Percentiles rank a stretch among this genome's conserved stretches.
These are phyloP conservation scores for Helicostylum pulchrum DNA, from an alignment of 192 early-diverging fungal species.

Conservation along the genomic window DNA sequence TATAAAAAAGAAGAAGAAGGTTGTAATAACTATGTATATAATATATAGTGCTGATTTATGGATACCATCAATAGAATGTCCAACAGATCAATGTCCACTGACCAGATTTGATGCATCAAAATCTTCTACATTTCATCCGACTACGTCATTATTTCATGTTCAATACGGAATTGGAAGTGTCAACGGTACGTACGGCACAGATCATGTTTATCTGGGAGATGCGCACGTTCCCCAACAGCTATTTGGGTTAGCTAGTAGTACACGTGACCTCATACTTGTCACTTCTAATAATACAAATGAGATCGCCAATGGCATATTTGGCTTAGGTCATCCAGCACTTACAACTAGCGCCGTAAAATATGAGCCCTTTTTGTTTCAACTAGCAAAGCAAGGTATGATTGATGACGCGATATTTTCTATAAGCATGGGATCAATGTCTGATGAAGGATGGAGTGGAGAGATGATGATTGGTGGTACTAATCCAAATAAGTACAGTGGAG, in stretches of 20 bases:
- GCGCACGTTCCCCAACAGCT: slow-evolving; percentile 6
- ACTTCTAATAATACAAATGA: neutral
- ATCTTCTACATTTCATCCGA: slow-evolving; percentile 18
- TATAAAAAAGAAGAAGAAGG: slow-evolving; percentile 12
- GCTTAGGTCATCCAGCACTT: slow-evolving; percentile 19
- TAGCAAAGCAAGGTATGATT: slow-evolving; percentile 13
- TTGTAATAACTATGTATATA: too few species aligned
- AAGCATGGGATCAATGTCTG: slow-evolving; percentile 1
- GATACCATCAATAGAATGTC: slow-evolving; percentile 24
- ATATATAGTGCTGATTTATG: slow-evolving; percentile 29
- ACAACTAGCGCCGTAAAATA: slow-evolving; percentile 1
- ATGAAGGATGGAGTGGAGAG: slow-evolving; percentile 31
- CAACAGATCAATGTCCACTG: slow-evolving; percentile 5
- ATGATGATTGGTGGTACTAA: slow-evolving; percentile 45
- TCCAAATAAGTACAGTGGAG: slow-evolving; percentile 35
- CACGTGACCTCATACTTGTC: slow-evolving; percentile 15
- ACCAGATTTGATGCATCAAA: slow-evolving; percentile 23
- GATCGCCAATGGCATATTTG: slow-evolving; percentile 26
- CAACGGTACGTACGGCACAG: slow-evolving; percentile 19
- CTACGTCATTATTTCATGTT: slow-evolving; percentile 12
- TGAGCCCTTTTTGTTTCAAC: slow-evolving; percentile 23
- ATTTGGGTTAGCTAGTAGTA: slow-evolving; percentile 24
- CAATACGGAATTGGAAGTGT: slow-evolving; percentile 30
- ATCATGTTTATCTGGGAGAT: slow-evolving; percentile 17
- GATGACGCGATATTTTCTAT: slow-evolving; percentile 20